phyloP scores from a whole-genome alignment of 73 alveolate genomes.

The Stentor coeruleus region DNA sequence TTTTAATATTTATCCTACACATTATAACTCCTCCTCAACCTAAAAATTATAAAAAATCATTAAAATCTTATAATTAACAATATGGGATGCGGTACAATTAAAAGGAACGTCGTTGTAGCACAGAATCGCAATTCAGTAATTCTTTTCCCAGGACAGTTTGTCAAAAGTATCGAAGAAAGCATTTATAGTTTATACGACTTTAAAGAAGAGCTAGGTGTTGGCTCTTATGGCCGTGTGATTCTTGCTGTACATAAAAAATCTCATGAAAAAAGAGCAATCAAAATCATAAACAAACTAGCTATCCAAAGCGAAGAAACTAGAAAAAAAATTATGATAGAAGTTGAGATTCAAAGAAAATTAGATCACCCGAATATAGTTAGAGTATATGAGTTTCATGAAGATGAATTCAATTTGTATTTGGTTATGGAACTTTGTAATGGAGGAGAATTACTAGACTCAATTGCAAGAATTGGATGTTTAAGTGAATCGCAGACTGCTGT shows the following conservation, averaged over 20 bases:
- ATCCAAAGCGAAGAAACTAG: not conserved
- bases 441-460: constrained; percentile 53
- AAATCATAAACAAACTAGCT: not conserved
- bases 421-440: constrained; percentile 48
- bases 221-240: too few species aligned
- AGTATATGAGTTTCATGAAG: constrained; percentile 45
- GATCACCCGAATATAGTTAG: constrained; percentile 56
- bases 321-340: constrained; percentile 27
- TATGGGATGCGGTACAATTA: too few species aligned
- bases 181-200: too few species aligned
- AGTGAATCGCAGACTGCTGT: constrained; percentile 45
- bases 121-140: too few species aligned
- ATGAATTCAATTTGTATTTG: constrained; percentile 29
- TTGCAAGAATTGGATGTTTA: constrained; percentile 14
- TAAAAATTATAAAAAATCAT: too few species aligned
- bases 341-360: constrained; percentile 39
- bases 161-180: too few species aligned
- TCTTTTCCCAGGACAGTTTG: too few species aligned
- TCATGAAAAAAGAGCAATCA: constrained; percentile 31
- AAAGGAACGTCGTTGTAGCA: too few species aligned
- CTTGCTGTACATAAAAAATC: constrained; percentile 23
- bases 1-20: too few species aligned
- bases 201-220: too few species aligned
- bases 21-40: too few species aligned
- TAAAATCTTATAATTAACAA: too few species aligned